Base-by-base conservation (phyloP, 371 early-diverging fungal genomes). In the Haplosporangium sp. region DNA sequence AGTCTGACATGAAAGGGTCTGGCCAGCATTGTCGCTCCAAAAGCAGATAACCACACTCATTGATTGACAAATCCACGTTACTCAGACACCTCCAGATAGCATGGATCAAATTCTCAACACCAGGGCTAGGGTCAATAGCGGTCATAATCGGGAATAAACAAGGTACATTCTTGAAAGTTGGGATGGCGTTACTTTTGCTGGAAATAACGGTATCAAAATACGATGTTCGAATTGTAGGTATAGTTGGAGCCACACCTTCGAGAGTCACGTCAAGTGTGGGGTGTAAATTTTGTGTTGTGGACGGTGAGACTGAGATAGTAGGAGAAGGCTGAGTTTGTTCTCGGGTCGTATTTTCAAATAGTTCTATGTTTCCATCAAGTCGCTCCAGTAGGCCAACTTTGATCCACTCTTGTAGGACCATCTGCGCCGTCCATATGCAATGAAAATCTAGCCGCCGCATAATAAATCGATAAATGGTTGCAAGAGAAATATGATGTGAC, bases 1-100 rank as follows among this genome's bases (percentile, higher is more conserved):
- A 87, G 4, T 65, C 71, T 0, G 91, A 87, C 84, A 87, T 88
- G 64, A 88, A 87, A 9, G 88, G 86, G 47, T 88, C 88, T 1
- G 91, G 91, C 87, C 89, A 89, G 55, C 89, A 87, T 10, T 88
- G 85, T 9, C 89, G 84, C 0, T 83, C 76, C 8, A 90, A 61
- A 2, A 90, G 44, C 40, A 88, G 64, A 62, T 88, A 75, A 0
- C 89, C 91, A 58, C 87, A 87, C 62, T 90, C 91, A 40, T 89
- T 90, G 37, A 89, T 61, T 1, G 89, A 84, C 48, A 90, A 44
- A 63, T 88, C 85, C 17, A 88, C 77, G 63, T 87, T 88, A 38
- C 76, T 69, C 8, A 90, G 69, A 62, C 89, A 90, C 0, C 88
- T 82, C 52, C 86, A 88, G 35, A 90, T 84, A 0, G 88, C 77